Conservation (phyloP, 75 land plant species). For the Adiantum capillusveneris region DNA sequence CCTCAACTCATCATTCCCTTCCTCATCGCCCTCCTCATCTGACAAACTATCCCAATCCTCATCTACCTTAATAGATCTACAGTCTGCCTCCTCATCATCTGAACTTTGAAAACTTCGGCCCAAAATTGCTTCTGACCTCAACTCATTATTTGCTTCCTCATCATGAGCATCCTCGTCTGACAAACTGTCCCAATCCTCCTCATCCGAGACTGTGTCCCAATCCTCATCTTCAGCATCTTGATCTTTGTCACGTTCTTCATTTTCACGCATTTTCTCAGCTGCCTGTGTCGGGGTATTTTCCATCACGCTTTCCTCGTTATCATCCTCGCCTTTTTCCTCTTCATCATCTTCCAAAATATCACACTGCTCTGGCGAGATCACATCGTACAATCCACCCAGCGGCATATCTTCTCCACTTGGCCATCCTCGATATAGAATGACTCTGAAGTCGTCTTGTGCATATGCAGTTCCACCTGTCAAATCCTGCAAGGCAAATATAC, state of each 20-base stretch:
- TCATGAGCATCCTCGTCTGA: neutral
- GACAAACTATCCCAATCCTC: constrained; percentile 1
- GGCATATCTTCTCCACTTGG: constrained; percentile 42
- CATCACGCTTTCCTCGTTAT: too few species aligned
- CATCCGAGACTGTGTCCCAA: neutral
- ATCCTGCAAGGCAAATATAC: too few species aligned
- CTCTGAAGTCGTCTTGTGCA: constrained; percentile 71
- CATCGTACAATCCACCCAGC: constrained; percentile 7
- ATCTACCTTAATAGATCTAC: neutral
- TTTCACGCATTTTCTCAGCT: too few species aligned
- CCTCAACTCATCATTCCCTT: neutral
- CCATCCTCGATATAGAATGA: constrained; percentile 93
- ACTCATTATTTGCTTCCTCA: neutral
- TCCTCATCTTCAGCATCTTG: too few species aligned
- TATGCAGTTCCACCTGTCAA: constrained; percentile 80
- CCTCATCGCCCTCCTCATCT: constrained; percentile 14
- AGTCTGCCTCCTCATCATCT: neutral
- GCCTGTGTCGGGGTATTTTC: too few species aligned
- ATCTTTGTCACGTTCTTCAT: too few species aligned
- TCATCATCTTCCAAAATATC: constrained; percentile 11
- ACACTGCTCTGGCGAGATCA: constrained; percentile 10
- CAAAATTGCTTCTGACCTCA: neutral
- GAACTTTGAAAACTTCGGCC: neutral
- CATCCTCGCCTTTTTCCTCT: neutral
- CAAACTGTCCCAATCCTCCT: neutral